Conservation (phyloP, 257 asterid genomes). For the Cordia subcordata region DNA sequence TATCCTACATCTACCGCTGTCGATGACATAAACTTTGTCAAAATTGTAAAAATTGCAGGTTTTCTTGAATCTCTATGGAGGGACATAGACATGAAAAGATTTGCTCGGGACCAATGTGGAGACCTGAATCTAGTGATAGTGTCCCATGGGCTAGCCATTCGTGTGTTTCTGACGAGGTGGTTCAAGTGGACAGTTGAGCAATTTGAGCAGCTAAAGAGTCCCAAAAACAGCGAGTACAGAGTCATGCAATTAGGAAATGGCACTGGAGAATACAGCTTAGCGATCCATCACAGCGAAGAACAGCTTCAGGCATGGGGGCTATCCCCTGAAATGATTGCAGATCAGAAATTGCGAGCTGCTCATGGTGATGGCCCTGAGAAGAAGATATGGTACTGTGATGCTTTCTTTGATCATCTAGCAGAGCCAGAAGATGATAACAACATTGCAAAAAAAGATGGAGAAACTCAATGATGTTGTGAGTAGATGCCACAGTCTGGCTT, state of each 20-base stretch:
- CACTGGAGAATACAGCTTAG: constrained; percentile 51
- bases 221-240: constrained; percentile 37
- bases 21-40: no score
- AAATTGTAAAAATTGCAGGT: constrained; percentile 23
- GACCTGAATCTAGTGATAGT: constrained; percentile 46
- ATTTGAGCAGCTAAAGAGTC: constrained; percentile 48
- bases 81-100: constrained; percentile 43
- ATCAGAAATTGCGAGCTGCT: constrained; percentile 37
- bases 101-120: constrained; percentile 3
- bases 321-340: constrained; percentile 45
- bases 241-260: constrained; percentile 41
- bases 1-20: no score
- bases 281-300: constrained; percentile 41
- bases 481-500: no score
- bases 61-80: constrained; percentile 57
- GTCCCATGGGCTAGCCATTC: constrained; percentile 58
- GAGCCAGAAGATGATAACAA: constrained; percentile 13
- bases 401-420: constrained; percentile 26
- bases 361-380: constrained; percentile 12
- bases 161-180: constrained; percentile 65
- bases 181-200: constrained; percentile 64
- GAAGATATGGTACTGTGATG: constrained; percentile 20
- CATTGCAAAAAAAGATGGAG: constrained; percentile 7
- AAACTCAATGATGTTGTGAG: neutral
- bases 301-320: constrained; percentile 50